Base-by-base conservation (phyloP, 2,329 filamentous ascomycete species). In the Aspergillus calidoustus region DNA sequence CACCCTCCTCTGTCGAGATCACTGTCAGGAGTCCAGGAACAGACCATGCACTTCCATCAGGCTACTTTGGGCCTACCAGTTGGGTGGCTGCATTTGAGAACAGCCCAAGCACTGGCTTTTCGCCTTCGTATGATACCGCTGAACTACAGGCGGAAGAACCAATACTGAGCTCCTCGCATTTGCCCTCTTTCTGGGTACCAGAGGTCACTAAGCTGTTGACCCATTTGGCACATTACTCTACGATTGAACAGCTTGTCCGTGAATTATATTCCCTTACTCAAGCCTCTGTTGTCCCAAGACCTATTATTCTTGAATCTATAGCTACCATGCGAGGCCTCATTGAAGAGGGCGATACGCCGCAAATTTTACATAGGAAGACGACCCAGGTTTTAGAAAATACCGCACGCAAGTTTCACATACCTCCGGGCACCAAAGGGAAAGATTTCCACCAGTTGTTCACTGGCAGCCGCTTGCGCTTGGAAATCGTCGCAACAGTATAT, bases 381-480 rank as follows among this genome's bases (percentile, higher is more conserved):
- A 41, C 54, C 62, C 56, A 51, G 11, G 64, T 74, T 25, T 66
- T 75, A 28, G 62, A 71, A 51, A 76, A 73, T 44, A 76, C 73
- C 0, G 59, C 66, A 2, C 62, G 68, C 17, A 51, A 46, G 17
- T 66, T 75, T 7, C 54, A 66, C 3, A 54, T 74, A 17, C 63
- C 72, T 1, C 19, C 65, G 3, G 65, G 61, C 1, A 65, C 70
- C 1, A 68, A 72, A 41, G 74, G 75, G 1, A 61, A 66, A 15
- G 71, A 76, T 9, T 80, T 81, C 49, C 72, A 78, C 59, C 69
- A 68, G 17, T 60, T 78, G 1, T 79, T 74, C 57, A 79, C 77
- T 0, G 78, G 77, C 0, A 65, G 71, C 15, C 71, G 74, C 19
- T 63, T 79, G 41, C 75, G 79, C 1, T 64, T 80, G 5, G 78